Percentiles rank a stretch among this genome's conserved stretches.
Conservation (phyloP, 176 grass and related monocot species). For the Zoysia pacifica region DNA sequence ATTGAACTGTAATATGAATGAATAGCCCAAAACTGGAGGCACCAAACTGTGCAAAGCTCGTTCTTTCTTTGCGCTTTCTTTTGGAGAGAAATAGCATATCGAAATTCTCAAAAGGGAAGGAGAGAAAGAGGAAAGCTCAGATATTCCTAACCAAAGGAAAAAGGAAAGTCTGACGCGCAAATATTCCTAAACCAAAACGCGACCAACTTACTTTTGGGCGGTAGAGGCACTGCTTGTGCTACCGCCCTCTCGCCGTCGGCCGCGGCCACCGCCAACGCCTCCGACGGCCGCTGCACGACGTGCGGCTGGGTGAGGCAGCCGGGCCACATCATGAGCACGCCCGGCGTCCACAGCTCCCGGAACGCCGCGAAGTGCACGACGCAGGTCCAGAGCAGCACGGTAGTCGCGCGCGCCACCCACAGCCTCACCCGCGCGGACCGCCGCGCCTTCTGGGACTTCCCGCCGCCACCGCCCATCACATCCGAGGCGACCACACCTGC, state of each 20-base stretch:
- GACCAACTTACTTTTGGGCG: conserved; percentile 73
- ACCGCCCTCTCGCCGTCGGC: conserved; percentile 30
- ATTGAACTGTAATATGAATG: neutral
- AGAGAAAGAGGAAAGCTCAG: conserved; percentile 26
- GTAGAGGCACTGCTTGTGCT: conserved; percentile 39
- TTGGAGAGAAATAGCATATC: neutral
- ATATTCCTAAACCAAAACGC: conserved; percentile 25
- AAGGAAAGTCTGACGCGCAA: conserved; percentile 22
- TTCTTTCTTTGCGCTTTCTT: neutral
- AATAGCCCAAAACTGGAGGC: conserved; percentile 15
- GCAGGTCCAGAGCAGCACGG: conserved; percentile 87
- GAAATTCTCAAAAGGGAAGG: neutral
- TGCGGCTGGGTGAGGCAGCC: conserved; percentile 62
- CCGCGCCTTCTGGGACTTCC: conserved; percentile 54
- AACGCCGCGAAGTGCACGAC: conserved; percentile 65
- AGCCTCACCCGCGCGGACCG: conserved; percentile 65
- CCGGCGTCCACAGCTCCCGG: conserved; percentile 58
- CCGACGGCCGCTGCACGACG: conserved; percentile 32
- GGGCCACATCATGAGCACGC: conserved; percentile 68
- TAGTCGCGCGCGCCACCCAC: conserved; percentile 69
- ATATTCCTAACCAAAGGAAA: conserved; percentile 37
- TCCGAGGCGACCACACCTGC: neutral
- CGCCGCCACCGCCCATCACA: conserved; percentile 42
- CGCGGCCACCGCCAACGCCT: neutral
- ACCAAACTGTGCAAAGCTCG: neutral